Conservation (phyloP, 2,329 filamentous ascomycete genomes). For the Botrytis medusae region DNA sequence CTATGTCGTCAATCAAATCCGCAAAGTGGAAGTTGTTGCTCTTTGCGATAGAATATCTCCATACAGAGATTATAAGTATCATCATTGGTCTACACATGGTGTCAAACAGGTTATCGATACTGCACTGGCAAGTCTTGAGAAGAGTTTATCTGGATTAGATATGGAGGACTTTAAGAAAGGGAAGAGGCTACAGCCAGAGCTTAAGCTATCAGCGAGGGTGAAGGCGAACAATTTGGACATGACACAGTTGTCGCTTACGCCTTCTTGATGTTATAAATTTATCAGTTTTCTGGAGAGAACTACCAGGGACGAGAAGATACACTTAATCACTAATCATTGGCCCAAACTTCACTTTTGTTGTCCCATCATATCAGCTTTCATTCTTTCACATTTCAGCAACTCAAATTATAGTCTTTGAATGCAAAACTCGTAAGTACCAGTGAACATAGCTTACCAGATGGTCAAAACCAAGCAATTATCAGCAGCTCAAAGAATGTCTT, state of each 20-base stretch:
- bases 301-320: not conserved
- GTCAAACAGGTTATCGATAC: constrained; percentile 12
- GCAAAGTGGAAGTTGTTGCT: constrained; percentile 10
- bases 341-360: not conserved
- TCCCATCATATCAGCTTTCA: not conserved
- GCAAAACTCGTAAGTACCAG: not conserved
- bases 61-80: not conserved
- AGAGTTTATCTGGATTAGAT: not conserved
- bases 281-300: too few relatives aligned
- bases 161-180: constrained; percentile 11
- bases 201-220: not conserved
- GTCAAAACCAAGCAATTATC: not conserved
- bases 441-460: not conserved
- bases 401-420: not conserved
- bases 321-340: not conserved
- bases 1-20: not conserved
- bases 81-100: constrained; percentile 15
- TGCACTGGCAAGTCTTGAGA: not conserved
- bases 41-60: constrained; percentile 13
- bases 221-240: not conserved
- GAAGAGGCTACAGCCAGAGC: not conserved
- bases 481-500: not conserved
- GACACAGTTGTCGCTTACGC: not conserved
- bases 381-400: not conserved
- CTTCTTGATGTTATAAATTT: not conserved